Conservation (phyloP, 352 stramenopile species). For the Plasmopara halstedii region DNA sequence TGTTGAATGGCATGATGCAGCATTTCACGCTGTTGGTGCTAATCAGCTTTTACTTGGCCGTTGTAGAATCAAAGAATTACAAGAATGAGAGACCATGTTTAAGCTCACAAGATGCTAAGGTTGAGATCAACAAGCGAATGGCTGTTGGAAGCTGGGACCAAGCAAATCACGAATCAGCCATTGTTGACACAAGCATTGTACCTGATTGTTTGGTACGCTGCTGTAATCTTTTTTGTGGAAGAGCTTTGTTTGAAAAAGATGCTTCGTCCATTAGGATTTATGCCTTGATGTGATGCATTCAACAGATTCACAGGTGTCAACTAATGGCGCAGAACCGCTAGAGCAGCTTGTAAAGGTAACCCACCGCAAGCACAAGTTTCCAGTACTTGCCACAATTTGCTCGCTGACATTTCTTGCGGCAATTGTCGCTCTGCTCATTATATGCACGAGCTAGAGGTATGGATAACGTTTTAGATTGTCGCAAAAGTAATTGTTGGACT, state of each 20-base stretch:
- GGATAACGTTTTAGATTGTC: background rate
- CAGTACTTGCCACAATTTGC: constrained; percentile 62
- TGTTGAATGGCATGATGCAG: background rate
- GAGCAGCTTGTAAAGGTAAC: constrained; percentile 76
- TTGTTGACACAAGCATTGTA: constrained; percentile 31
- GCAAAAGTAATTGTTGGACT: constrained; percentile 1
- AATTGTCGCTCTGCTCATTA: constrained; percentile 57
- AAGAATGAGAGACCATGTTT: background rate
- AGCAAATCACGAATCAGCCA: constrained; percentile 5
- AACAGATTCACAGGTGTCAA: constrained; percentile 25
- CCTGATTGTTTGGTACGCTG: constrained; percentile 46
- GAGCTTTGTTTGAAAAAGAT: background rate
- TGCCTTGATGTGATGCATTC: background rate
- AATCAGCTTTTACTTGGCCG: background rate
- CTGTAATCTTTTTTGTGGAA: background rate
- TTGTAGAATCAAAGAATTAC: background rate
- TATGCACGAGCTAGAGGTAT: constrained; percentile 34
- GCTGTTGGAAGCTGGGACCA: constrained; percentile 2
- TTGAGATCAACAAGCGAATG: constrained; percentile 3
- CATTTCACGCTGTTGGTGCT: constrained; percentile 5
- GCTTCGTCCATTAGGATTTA: background rate
- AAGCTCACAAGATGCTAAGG: constrained; percentile 1
- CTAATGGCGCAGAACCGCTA: constrained; percentile 43
- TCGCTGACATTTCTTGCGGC: constrained; percentile 57
- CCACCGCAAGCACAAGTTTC: constrained; percentile 54